Base-by-base conservation (phyloP, 2,329 filamentous ascomycete species). In the Grosmannia penicillata region DNA sequence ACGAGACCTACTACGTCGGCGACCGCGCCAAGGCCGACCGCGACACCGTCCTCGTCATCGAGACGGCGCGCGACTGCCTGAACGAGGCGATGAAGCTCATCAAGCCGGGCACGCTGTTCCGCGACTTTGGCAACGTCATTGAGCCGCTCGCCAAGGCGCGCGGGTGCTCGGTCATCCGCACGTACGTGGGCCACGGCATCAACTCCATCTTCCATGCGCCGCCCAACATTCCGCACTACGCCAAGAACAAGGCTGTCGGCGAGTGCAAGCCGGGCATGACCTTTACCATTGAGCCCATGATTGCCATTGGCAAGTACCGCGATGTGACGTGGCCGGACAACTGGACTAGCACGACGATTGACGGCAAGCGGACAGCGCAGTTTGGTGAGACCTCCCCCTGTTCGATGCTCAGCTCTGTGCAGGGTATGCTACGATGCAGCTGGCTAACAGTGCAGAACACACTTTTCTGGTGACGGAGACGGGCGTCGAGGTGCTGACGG, bases 261-360 rank as follows among this genome's bases (percentile, higher is more conserved):
- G 77, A 82, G 50, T 91, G 87, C 43, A 95, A 95, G 64, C 79
- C 84, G 1, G 91, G 91, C 38, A 95, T 96, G 86, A 94, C 86
- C 47, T 98, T 98, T 53, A 98, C 91, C 1, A 98, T 98, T 44
- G 91, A 98, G 63, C 91, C 91, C 14, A 98, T 98, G 91, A 87
- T 98, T 55, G 86, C 85, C 29, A 59, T 95, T 39, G 91, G 91
- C 42, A 87, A 83, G 44, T 83, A 94, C 59, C 76, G 76, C 45
- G 91, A 98, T 54, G 81, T 91, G 56, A 96, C 86, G 1, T 98
- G 91, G 91, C 91, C 91, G 1, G 91, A 98, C 56, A 85, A 96
- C 64, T 98, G 91, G 91, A 98, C 91, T 1, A 94, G 86, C 59
- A 83, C 84, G 6, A 98, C 91, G 0, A 73, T 78, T 40, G 91